Evolutionary conservation across 768 basidiomycete species (phyloP).

Genomic region (Coprinellus micaceus): DNA sequence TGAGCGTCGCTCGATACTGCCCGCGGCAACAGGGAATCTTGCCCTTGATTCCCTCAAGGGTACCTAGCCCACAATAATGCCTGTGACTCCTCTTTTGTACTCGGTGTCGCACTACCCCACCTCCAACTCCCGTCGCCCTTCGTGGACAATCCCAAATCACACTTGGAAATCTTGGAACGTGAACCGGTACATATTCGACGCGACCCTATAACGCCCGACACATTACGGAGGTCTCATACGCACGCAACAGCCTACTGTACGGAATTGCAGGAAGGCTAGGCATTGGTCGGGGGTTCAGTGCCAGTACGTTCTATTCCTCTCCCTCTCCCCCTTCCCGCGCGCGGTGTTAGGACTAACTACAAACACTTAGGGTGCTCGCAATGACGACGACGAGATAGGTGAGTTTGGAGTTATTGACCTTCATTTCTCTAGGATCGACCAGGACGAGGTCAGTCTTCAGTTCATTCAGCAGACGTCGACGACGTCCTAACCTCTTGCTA

Average conservation of each 20-base stretch:
- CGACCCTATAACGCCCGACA: slow-evolving; percentile 47
- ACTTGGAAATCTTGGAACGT: too few species aligned
- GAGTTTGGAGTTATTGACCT: too few species aligned
- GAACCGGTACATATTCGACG: background rate
- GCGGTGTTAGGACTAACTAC: background rate
- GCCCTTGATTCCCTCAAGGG: slow-evolving; percentile 32
- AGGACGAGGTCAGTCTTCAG: too few species aligned
- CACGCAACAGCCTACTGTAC: slow-evolving; percentile 66
- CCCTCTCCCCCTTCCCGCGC: background rate
- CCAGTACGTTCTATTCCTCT: slow-evolving; percentile 41
- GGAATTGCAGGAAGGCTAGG: slow-evolving; percentile 81
- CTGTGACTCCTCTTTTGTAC: too few species aligned
- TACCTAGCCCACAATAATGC: too few species aligned
- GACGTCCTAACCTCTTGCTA: too few species aligned
- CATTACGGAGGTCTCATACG: slow-evolving; percentile 72
- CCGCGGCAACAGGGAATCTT: slow-evolving; percentile 36
- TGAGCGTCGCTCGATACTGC: slow-evolving; percentile 32
- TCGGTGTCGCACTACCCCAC: too few species aligned
- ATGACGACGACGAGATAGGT: too few species aligned
- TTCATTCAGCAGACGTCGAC: too few species aligned
- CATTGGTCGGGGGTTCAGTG: slow-evolving; percentile 66
- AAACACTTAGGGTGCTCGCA: too few species aligned
- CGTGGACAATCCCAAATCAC: too few species aligned
- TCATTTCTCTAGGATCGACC: too few species aligned
- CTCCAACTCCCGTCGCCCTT: background rate